phyloP scores from a whole-genome alignment of 2,329 filamentous ascomycete genomes.

The Talaromyces sp. region DNA sequence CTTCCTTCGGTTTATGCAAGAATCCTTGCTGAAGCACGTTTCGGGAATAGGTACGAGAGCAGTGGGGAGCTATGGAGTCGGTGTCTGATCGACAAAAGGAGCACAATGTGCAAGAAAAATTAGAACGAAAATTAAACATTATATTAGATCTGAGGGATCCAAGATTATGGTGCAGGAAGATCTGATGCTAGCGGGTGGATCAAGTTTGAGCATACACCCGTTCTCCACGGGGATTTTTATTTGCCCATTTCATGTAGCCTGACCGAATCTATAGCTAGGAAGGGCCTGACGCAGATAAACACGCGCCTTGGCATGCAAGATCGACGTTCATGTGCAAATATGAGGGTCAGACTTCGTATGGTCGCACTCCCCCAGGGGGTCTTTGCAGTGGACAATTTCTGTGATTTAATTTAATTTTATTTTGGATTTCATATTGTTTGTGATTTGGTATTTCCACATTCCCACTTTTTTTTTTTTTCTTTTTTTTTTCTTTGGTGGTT shows the following conservation, averaged over 20 bases:
- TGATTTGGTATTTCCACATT: neutral
- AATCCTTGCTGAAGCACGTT: slow-evolving; percentile 29
- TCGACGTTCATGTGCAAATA: slow-evolving; percentile 20
- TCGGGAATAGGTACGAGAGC: slow-evolving; percentile 11
- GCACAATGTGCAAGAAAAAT: neutral
- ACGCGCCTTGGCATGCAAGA: slow-evolving; percentile 20
- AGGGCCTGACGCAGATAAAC: slow-evolving; percentile 7
- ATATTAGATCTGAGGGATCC: slow-evolving; percentile 22
- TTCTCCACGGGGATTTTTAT: slow-evolving; percentile 8
- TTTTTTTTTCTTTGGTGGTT: neutral
- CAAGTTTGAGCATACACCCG: slow-evolving; percentile 9
- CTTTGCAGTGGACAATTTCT: neutral
- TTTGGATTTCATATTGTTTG: neutral
- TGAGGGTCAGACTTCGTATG: neutral
- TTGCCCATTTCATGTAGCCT: slow-evolving; percentile 6
- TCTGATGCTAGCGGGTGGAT: slow-evolving; percentile 24
- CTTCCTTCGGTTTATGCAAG: slow-evolving; percentile 13
- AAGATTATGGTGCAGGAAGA: slow-evolving; percentile 21
- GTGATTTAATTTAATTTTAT: neutral
- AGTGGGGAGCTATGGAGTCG: slow-evolving; percentile 10
- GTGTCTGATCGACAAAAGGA: slow-evolving; percentile 1
- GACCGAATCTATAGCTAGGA: neutral
- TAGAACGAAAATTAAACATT: neutral
- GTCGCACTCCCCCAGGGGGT: neutral
- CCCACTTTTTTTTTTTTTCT: neutral